Base-by-base conservation (phyloP, 2,329 filamentous ascomycete species). In the Septoria linicola region DNA sequence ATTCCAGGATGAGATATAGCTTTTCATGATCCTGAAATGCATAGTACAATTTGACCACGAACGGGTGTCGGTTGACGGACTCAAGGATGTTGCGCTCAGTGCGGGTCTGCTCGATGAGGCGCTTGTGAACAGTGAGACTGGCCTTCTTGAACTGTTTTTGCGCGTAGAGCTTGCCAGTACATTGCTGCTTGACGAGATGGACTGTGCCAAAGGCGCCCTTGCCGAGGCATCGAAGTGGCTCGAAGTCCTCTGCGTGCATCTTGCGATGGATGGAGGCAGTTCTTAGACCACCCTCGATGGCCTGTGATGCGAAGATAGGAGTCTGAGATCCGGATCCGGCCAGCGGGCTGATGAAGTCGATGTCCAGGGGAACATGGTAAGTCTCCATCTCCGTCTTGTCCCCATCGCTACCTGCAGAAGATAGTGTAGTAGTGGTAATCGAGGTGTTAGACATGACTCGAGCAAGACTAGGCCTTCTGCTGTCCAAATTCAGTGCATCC, bases 121-220 rank as follows among this genome's bases (percentile, higher is more conserved):
- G 90, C 78, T 96, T 96, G 73, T 96, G 91, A 32, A 99, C 89
- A 1, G 91, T 89, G 45, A 99, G 76, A 7, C 90, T 95, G 0
- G 95, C 93, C 73, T 99, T 99, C 70, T 92, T 93, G 73, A 99
- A 93, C 72, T 97, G 92, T 76, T 99, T 99, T 75, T 99, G 95
- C 1, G 93, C 95, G 66, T 91, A 99, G 4, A 99, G 80, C 36
- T 88, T 85, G 35, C 93, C 93, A 1, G 91, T 96, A 23, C 82
- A 75, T 43, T 83, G 83, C 73, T 99, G 92, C 73, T 91, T 93
- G 55, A 99, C 95, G 21, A 99, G 80, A 39, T 96, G 76, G 8
- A 99, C 95, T 0, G 92, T 99, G 30, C 93, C 93, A 68, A 93
- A 99, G 11, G 93, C 90, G 41, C 93, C 93, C 68, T 97, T 97